Evolutionary conservation across 73 alveolate species (phyloP).

Genomic region (Tetrahymena elliotti): DNA sequence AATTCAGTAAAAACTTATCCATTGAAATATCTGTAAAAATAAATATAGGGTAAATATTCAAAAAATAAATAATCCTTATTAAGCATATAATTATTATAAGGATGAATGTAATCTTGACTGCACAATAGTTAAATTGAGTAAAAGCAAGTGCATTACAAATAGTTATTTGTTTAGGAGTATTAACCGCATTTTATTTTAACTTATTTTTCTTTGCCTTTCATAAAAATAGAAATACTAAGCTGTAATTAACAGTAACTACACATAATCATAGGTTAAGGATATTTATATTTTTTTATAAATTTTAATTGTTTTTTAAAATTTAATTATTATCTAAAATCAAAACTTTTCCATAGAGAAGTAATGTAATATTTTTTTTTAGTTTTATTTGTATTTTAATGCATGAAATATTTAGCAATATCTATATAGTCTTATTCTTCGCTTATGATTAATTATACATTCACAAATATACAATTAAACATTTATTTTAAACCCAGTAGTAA

Average conservation of each 20-base stretch:
- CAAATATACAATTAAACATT: too few relatives aligned
- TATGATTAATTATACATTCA: too few relatives aligned
- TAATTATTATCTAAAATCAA: not conserved
- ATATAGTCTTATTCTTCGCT: not conserved
- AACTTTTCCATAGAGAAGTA: not conserved
- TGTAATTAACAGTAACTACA: not conserved
- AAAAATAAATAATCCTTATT: not conserved
- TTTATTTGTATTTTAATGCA: too few relatives aligned
- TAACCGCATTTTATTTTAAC: not conserved
- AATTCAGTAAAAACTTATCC: not conserved
- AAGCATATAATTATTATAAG: not conserved
- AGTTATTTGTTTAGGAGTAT: not conserved
- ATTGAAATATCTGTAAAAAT: not conserved
- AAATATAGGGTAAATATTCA: not conserved
- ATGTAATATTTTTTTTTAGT: not conserved
- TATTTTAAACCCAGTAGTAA: not conserved
- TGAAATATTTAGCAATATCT: not conserved
- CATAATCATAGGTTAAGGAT: not conserved
- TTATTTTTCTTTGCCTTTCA: not conserved
- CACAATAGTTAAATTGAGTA: not conserved
- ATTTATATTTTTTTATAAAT: too few relatives aligned
- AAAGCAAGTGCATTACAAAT: not conserved
- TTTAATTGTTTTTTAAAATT: too few relatives aligned
- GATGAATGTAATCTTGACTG: not conserved
- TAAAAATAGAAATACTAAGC: not conserved